phyloP scores from a whole-genome alignment of 805 yeast species.

The Candida nonsorbophila region DNA sequence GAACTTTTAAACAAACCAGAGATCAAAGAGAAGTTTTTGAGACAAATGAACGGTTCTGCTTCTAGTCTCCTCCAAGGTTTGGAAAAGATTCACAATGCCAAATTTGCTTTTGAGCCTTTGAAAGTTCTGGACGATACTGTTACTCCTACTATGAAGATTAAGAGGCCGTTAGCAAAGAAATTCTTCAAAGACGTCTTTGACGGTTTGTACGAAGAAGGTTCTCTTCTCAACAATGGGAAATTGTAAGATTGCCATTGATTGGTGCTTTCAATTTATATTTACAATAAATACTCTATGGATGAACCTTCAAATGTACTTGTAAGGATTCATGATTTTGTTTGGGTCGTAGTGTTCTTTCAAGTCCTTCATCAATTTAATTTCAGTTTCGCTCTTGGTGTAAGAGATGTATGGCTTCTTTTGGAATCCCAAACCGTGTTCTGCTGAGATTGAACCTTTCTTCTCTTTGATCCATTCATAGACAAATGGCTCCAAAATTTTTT shows the following conservation, averaged over 20 bases:
- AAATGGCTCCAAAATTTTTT: constrained; percentile 82
- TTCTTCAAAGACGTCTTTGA: constrained; percentile 18
- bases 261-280: background rate
- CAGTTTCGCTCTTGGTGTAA: constrained; percentile 72
- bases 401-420: constrained; percentile 89
- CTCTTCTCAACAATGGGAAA: constrained; percentile 17
- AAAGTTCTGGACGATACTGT: constrained; percentile 55
- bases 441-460: constrained; percentile 83
- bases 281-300: background rate
- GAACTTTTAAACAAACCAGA: constrained; percentile 22
- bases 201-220: constrained; percentile 26
- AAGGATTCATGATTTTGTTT: constrained; percentile 87
- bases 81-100: constrained; percentile 55
- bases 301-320: constrained; percentile 62
- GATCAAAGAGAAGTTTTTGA: constrained; percentile 31
- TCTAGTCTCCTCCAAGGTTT: constrained; percentile 45
- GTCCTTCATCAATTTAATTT: constrained; percentile 69
- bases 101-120: constrained; percentile 53
- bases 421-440: constrained; percentile 97
- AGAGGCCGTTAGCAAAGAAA: constrained; percentile 30
- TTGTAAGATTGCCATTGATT: no score
- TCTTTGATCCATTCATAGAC: constrained; percentile 84
- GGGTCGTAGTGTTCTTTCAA: constrained; percentile 86
- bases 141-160: constrained; percentile 61
- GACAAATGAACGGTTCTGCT: constrained; percentile 32